Base-by-base conservation (phyloP, 2,329 filamentous ascomycete genomes). In the Sporothrix protearum region DNA sequence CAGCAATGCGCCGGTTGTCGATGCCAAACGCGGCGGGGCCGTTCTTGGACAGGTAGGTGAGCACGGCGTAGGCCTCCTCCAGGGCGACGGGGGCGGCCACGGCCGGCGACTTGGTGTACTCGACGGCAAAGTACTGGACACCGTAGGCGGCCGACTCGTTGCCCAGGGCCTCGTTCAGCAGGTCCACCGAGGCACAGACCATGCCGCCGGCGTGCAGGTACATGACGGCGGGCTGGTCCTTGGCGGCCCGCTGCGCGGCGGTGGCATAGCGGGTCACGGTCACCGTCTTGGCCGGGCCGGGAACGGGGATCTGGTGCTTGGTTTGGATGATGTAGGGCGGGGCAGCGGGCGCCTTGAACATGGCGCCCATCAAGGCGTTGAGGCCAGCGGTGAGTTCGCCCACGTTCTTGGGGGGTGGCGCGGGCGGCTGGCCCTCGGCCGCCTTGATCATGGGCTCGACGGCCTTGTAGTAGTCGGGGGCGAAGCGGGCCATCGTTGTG, bases 101-200 rank as follows among this genome's bases (percentile, higher is more conserved):
- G 73, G 86, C 84, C 0, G 85, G 85, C 1, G 83, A 83, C 14
- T 86, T 79, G 0, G 83, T 78, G 75, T 87, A 87, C 47, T 83
- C 82, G 0, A 85, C 81, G 71, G 83, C 76, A 45, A 75, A 78
- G 57, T 76, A 66, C 71, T 75, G 73, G 2, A 76, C 71, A 36
- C 73, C 75, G 0, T 74, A 71, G 1, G 42, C 59, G 45, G 68
- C 36, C 1, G 74, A 76, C 30, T 74, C 71, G 42, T 61, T 68
- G n/a, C 74, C 73, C 10, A 77, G 73, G 25, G 22, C 39, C 7
- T 68, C 61, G 0, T 66, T 39, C 72, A 76, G 71, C 53, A 75
- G 16, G 10, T 71, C 47, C 10, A 77, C 74, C 1, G 49, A 74
- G 59, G 74, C 76, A 7, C 73, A 70, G 45, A 79, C 59, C 59